These are phyloP conservation scores for Shiraia sp. DNA, from an alignment of 2,329 filamentous ascomycete genomes.

Conservation along the genomic window DNA sequence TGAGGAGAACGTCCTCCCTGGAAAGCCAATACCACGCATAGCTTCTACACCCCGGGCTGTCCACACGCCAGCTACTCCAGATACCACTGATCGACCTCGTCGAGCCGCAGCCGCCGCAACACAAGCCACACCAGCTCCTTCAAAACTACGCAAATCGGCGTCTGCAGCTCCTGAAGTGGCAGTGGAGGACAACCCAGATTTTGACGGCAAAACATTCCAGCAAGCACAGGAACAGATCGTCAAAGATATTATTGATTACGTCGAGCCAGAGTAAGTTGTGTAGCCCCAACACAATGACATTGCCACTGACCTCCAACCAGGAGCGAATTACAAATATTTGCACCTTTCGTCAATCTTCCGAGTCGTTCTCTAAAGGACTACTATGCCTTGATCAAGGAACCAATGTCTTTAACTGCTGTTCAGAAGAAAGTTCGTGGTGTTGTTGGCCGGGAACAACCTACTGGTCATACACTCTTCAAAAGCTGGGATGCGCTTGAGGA, in stretches of 20 bases:
- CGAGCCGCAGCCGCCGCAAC: conserved; percentile 33
- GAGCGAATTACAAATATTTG: conserved; percentile 68
- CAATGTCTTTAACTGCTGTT: conserved; percentile 75
- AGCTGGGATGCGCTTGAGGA: conserved; percentile 82
- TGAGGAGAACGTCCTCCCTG: conserved; percentile 47
- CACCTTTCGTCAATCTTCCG: conserved; percentile 78
- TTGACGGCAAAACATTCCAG: conserved; percentile 70
- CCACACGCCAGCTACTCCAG: conserved; percentile 26
- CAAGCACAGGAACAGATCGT: conserved; percentile 86
- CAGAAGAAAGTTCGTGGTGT: conserved; percentile 77
- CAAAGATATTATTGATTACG: conserved; percentile 69
- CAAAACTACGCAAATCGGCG: conserved; percentile 36
- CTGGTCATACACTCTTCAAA: conserved; percentile 70
- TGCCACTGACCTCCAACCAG: conserved; percentile 18
- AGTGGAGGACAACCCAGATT: conserved; percentile 23
- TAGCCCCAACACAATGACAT: neutral
- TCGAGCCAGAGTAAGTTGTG: conserved; percentile 54
- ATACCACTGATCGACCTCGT: conserved; percentile 36
- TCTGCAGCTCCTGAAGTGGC: conserved; percentile 26
- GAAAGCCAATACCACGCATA: conserved; percentile 32
- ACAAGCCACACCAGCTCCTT: conserved; percentile 37
- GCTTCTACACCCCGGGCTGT: conserved; percentile 29
- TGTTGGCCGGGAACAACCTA: conserved; percentile 66
- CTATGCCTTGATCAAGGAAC: conserved; percentile 80
- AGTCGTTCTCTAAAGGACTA: conserved; percentile 79